Evolutionary conservation across 2,329 filamentous ascomycete species (phyloP), one percentile per base, ranked within the genome.

Genomic region (Diaporthe destruens): DNA sequence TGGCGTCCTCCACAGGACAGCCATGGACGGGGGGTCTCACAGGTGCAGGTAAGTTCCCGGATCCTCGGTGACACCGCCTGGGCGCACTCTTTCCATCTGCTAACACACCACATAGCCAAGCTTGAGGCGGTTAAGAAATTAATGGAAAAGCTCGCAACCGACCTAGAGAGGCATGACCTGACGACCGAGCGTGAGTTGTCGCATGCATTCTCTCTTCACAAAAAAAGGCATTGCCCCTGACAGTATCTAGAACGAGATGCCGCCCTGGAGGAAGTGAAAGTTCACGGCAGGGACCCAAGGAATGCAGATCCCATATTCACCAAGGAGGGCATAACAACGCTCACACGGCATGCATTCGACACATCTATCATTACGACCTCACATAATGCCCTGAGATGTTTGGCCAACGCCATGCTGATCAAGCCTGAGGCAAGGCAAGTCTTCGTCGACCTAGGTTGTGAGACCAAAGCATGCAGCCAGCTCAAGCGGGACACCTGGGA

Each of bases 271-370:
- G 84, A 94, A 77, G 86, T 98, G 63, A 98, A 98, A 82, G 85
- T 95, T 42, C 89, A 93, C 78, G 93, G 95, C 8, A 91, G 95
- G 74, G 91, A 92, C 77, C 89, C 92, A 9, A 85, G 84, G 39
- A 87, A 94, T 81, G 91, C 95, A 36, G 92, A 92, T 72, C 92
- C 94, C 1, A 96, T 98, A 72, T 98, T 96, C 82, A 92, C 93
- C n/a, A 88, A 89, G 81, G 85, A 97, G 93, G 94, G 94, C 18
- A 92, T 98, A 65, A 85, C 88, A 72, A 92, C 90, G 57, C 85
- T 98, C 55, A 87, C 90, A 39, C 88, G 85, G 67, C 92, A 96
- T 85, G 93, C 92, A 5, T 94, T 98, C 77, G 87, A 93, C 65
- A 90, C 88, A 74, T 84, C 87, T 34, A 90, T 89, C 3, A 84